Conservation (phyloP, 306 rosid genomes). For the Clitoria ternatea region DNA sequence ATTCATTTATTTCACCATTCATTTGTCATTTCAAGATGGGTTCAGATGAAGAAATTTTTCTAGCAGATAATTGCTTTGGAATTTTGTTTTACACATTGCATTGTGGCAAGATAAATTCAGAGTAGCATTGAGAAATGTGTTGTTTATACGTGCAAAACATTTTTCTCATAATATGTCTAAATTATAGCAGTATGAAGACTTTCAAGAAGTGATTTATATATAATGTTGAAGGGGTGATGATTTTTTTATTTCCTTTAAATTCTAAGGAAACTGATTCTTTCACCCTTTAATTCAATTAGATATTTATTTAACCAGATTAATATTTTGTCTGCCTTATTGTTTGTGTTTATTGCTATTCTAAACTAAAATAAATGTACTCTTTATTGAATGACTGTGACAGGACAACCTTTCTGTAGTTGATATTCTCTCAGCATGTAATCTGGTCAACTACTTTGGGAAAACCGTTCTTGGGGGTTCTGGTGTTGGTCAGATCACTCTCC, state of each 20-base stretch:
- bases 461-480: constrained; percentile 97
- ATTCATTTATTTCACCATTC: background rate
- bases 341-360: constrained; percentile 23
- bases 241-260: background rate
- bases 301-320: background rate
- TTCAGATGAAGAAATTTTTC: constrained; percentile 1
- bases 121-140: constrained; percentile 4
- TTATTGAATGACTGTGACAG: constrained; percentile 50
- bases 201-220: background rate
- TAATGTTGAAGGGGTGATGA: background rate
- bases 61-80: background rate
- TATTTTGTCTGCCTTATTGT: background rate
- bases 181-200: background rate
- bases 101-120: background rate
- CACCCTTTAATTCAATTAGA: constrained; percentile 1
- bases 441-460: constrained; percentile 97
- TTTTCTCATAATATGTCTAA: background rate
- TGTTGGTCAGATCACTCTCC: constrained; percentile 86
- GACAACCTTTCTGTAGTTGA: constrained; percentile 99
- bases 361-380: constrained; percentile 13
- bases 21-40: background rate
- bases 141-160: background rate
- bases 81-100: background rate
- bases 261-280: background rate
- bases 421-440: constrained; percentile 96